phyloP scores from a whole-genome alignment of 2,329 filamentous ascomycete genomes.

The Bipolaris oryzae region DNA sequence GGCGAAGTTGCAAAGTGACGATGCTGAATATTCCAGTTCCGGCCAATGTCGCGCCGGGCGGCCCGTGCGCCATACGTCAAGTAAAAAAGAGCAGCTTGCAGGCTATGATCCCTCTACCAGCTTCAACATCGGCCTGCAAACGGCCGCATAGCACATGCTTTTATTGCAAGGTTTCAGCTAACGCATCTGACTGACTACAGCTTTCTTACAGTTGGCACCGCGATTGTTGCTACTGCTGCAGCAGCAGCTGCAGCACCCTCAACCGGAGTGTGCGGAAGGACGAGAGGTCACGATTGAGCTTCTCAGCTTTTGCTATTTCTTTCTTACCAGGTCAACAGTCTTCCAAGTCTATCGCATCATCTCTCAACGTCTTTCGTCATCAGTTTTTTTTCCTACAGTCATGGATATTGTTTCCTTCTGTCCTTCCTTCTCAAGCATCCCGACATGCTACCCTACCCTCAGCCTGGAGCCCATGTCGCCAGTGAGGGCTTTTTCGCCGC shows the following conservation, averaged over 20 bases:
- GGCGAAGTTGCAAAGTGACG: constrained; percentile 27
- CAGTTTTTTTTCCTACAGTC: not conserved
- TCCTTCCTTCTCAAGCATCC: not conserved
- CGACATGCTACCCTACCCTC: not conserved
- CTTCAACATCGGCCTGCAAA: too few species aligned
- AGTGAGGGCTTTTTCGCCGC: not conserved
- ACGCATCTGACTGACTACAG: too few species aligned
- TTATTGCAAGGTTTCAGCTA: too few species aligned
- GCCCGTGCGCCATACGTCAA: constrained; percentile 26
- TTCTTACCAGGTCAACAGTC: not conserved
- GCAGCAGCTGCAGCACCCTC: too few species aligned
- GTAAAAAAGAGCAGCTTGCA: not conserved
- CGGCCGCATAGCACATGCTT: too few species aligned
- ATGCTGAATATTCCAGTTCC: constrained; percentile 20
- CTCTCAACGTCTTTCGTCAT: not conserved
- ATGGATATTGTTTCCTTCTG: not conserved
- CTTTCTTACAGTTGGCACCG: too few species aligned
- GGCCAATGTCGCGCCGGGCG: constrained; percentile 16
- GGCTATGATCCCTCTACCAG: not conserved
- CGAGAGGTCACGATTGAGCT: too few species aligned
- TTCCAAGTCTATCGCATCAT: not conserved
- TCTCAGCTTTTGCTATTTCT: not conserved
- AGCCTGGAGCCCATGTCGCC: not conserved
- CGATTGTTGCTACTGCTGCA: too few species aligned
- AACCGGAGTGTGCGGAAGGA: too few species aligned